Base-by-base conservation (phyloP, 106 monocot species). In the Vanilla planifolia region DNA sequence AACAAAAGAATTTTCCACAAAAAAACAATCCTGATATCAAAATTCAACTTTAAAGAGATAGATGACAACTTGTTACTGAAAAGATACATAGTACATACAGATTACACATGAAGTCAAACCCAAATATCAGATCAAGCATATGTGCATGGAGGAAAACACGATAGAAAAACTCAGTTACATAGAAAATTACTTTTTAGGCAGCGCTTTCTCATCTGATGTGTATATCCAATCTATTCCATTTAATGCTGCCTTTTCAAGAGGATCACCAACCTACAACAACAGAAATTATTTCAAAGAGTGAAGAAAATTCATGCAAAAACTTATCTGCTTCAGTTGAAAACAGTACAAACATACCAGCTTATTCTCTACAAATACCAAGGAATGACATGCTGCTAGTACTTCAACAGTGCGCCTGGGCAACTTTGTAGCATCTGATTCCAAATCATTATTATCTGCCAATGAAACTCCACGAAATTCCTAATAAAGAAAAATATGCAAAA, bases 211-310 rank as follows among this genome's bases (percentile, higher is more conserved):
- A 84, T 96, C 96, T 21, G 96, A 72, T 41, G 96, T 96, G 65
- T 96, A 96, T 55, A 48, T 77, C 96, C 96, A 96, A 55, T 96
- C 91, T 73, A 96, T 87, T 55, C 96, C 96, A 79, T 91, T 83
- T 20, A 96, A 76, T 56, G 96, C 96, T 63, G 96, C 96, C 66
- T 87, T 96, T 65, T 96, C 96, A 74, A 96, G 90, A 76, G 96
- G 96, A 77, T 96, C 96, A 53, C 96, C 96, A 73, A 96, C 96
- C 96, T 96, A 56, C 8, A 76, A 45, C 17, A 61, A 45, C 17
- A 61, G 32, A n/a, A 33, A 30, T 4, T 28, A 33, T n/a, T 24
- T 55, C 33, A 21, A 14, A 19, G 17, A 44, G 26, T 30, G 10
- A 48, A 35, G 6, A 15, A 16, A 29, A 27, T 48, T 33, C 8